phyloP scores from a whole-genome alignment of 2,329 filamentous ascomycete genomes.

The Cercospora sojina region DNA sequence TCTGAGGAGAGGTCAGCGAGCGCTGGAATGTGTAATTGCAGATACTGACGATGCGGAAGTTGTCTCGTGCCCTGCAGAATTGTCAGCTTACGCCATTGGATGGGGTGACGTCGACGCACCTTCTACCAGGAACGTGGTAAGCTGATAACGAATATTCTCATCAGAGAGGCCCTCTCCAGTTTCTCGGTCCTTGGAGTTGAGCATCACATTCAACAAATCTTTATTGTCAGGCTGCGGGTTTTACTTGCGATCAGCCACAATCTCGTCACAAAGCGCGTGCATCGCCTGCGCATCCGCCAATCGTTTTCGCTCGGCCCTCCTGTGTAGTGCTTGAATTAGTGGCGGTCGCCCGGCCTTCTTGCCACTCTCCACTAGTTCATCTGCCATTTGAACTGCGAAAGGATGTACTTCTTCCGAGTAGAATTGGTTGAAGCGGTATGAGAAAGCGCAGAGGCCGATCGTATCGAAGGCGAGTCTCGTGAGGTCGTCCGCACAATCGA shows the following conservation, averaged over 20 bases:
- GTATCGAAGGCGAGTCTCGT: conserved; percentile 69
- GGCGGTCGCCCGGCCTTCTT: conserved; percentile 38
- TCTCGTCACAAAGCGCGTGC: conserved; percentile 17
- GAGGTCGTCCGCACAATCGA: conserved; percentile 64
- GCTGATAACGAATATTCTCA: conserved; percentile 64
- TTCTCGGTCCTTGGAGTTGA: conserved; percentile 60
- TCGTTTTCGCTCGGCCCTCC: background rate
- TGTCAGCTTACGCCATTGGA: background rate
- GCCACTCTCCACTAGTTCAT: conserved; percentile 59
- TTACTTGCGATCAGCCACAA: conserved; percentile 16
- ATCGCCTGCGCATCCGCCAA: conserved; percentile 13
- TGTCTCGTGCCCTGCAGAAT: background rate
- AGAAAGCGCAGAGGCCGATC: conserved; percentile 59
- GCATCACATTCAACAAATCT: conserved; percentile 61
- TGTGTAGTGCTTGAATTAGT: conserved; percentile 3
- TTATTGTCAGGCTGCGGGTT: conserved; percentile 30
- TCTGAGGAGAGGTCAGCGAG: background rate
- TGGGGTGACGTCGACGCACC: conserved; percentile 5
- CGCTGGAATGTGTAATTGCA: background rate
- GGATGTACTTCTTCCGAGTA: conserved; percentile 68
- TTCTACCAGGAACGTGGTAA: conserved; percentile 65
- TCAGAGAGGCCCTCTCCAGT: conserved; percentile 60
- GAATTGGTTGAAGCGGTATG: conserved; percentile 70
- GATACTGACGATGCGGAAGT: conserved; percentile 12
- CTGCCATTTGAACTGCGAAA: conserved; percentile 65